Conservation (phyloP, 805 yeast species). For the Metschnikowia reukaufii region DNA sequence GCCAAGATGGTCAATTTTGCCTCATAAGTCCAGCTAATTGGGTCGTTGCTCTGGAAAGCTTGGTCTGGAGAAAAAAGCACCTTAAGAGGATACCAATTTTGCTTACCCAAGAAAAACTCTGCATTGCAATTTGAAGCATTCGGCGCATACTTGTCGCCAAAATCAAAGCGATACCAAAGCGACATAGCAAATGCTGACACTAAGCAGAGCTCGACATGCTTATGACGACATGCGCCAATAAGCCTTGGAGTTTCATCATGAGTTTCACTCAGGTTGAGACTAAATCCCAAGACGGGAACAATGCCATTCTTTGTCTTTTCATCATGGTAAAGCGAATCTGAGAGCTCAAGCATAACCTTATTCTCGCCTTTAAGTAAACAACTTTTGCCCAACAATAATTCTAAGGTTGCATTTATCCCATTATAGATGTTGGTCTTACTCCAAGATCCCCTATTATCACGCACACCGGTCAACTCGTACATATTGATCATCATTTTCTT, state of each 20-base stretch:
- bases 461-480: background rate
- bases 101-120: background rate
- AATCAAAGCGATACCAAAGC: slow-evolving; percentile 3
- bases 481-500: slow-evolving; percentile 2
- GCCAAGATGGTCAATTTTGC: no score
- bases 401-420: background rate
- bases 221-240: background rate
- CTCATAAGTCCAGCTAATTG: no score
- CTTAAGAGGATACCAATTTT: background rate
- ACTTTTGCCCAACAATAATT: background rate
- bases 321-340: background rate
- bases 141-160: background rate
- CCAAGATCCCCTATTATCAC: no score
- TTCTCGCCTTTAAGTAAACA: background rate
- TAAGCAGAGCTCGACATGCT: background rate
- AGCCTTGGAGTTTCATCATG: background rate
- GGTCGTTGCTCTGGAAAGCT: no score
- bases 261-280: background rate
- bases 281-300: background rate
- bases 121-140: background rate
- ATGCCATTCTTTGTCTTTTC: background rate
- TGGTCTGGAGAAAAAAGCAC: background rate
- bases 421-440: background rate
- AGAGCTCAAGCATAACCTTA: background rate
- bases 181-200: slow-evolving; percentile 2